These are phyloP conservation scores for Microstegium vimineum DNA, from an alignment of 176 grass and related monocot genomes.

Conservation along the genomic window DNA sequence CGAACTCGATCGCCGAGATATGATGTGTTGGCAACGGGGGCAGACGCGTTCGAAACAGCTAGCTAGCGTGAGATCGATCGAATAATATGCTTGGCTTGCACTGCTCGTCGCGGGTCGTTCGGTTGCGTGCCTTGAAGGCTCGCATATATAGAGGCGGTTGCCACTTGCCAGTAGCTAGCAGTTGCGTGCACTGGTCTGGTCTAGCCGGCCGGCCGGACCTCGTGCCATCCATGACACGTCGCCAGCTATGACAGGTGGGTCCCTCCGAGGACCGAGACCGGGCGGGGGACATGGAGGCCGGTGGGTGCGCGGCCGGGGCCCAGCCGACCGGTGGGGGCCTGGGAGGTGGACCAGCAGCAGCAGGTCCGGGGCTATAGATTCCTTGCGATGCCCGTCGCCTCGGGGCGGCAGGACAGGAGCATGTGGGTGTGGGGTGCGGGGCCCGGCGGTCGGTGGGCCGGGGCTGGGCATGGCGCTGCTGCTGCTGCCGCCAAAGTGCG, in stretches of 20 bases:
- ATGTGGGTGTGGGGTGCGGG: conserved; percentile 31
- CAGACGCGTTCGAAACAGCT: neutral
- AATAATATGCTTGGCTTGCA: neutral
- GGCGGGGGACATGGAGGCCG: neutral
- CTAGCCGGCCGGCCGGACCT: neutral
- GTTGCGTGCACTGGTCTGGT: neutral
- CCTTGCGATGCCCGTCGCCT: neutral
- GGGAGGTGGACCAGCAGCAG: neutral
- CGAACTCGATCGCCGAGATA: neutral
- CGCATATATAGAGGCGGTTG: conserved; percentile 23
- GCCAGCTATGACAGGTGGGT: conserved; percentile 1
- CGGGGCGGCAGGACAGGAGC: conserved; percentile 1
- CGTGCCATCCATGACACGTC: neutral
- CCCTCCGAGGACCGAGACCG: neutral
- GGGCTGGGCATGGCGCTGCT: neutral
- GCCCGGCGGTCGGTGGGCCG: conserved; percentile 29
- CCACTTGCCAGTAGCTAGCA: neutral
- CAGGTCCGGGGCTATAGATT: conserved; percentile 29
- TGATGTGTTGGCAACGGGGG: too few species aligned
- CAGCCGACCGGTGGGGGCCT: conserved; percentile 31
- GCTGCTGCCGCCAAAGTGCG: neutral
- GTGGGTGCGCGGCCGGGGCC: conserved; percentile 1
- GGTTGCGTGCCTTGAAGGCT: conserved; percentile 10
- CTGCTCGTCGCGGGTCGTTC: neutral
- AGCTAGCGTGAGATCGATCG: neutral